A percentile compares a stretch with the other conserved stretches of the same genome.
Evolutionary conservation across 352 stramenopile species (phyloP).

Genomic region (Pythium coloratum): DNA sequence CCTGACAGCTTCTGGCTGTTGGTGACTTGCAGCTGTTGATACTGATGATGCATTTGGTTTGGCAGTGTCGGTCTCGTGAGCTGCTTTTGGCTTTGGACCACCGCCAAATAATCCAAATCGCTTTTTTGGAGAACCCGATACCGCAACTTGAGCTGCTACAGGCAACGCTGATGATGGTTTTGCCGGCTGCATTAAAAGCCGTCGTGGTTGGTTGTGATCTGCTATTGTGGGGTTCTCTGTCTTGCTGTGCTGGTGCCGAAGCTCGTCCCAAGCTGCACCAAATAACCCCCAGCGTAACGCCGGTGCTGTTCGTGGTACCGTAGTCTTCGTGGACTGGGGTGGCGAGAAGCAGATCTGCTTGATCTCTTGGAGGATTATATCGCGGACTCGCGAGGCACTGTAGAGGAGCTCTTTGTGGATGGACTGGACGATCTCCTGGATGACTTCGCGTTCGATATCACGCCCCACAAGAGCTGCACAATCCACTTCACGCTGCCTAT

Average conservation of each 20-base stretch:
- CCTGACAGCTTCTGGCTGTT: background rate
- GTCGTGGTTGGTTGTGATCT: background rate
- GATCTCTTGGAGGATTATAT: conserved; percentile 17
- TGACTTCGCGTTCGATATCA: conserved; percentile 31
- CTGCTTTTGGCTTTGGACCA: background rate
- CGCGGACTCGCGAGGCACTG: conserved; percentile 28
- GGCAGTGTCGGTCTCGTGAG: background rate
- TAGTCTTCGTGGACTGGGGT: background rate
- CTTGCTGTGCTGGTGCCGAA: background rate
- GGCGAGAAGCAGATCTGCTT: conserved; percentile 33
- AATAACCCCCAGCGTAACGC: conserved; percentile 7
- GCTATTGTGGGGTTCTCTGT: background rate
- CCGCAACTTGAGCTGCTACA: background rate
- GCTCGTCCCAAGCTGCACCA: background rate
- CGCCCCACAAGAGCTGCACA: conserved; percentile 18
- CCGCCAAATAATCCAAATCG: conserved; percentile 14
- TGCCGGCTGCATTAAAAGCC: conserved; percentile 9
- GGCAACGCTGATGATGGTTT: background rate
- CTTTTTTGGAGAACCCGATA: conserved; percentile 2
- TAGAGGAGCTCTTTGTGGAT: conserved; percentile 41
- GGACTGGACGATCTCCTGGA: conserved; percentile 34
- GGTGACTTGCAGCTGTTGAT: conserved; percentile 24
- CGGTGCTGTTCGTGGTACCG: background rate
- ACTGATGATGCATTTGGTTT: conserved; percentile 7
- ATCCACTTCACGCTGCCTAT: conserved; percentile 7